phyloP scores from a whole-genome alignment of 768 basidiomycete genomes.

The Calvatia gigantea region DNA sequence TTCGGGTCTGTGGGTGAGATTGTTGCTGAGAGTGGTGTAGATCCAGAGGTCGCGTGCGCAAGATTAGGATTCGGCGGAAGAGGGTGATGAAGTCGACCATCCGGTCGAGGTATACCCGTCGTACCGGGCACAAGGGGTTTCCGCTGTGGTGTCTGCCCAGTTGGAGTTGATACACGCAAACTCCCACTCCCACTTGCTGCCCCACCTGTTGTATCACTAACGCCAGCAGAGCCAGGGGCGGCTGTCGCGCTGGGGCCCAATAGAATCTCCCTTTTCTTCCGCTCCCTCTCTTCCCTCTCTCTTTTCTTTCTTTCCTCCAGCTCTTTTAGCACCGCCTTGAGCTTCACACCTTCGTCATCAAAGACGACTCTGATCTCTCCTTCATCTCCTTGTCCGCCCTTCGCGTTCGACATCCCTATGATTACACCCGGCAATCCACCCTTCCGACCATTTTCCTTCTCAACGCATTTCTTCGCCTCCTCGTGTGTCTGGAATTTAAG shows the following conservation, averaged over 20 bases:
- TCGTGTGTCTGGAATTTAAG: conserved; percentile 64
- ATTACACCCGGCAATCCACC: conserved; percentile 37
- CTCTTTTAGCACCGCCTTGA: conserved; percentile 65
- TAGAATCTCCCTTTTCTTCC: conserved; percentile 23
- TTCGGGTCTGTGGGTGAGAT: neutral
- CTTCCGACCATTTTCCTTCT: conserved; percentile 62
- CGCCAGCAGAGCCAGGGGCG: neutral
- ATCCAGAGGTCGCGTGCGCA: conserved; percentile 5
- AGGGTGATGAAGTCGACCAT: conserved; percentile 13
- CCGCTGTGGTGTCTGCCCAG: conserved; percentile 7
- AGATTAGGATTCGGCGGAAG: conserved; percentile 16
- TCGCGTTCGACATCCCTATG: conserved; percentile 16
- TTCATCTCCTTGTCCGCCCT: conserved; percentile 27
- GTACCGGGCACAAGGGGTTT: neutral
- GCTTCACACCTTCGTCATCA: conserved; percentile 68
- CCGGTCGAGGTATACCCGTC: conserved; percentile 2
- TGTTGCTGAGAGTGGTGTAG: neutral
- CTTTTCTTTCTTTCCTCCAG: conserved; percentile 53
- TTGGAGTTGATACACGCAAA: conserved; percentile 11
- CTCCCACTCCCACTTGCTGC: conserved; percentile 14
- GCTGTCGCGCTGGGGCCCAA: neutral
- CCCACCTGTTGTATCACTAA: neutral
- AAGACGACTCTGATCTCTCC: conserved; percentile 74
- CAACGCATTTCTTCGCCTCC: conserved; percentile 66
- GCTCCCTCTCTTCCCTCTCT: conserved; percentile 41